Evolutionary conservation across 75 land plant genomes (phyloP).

Genomic region (Cupressus sempervirens): DNA sequence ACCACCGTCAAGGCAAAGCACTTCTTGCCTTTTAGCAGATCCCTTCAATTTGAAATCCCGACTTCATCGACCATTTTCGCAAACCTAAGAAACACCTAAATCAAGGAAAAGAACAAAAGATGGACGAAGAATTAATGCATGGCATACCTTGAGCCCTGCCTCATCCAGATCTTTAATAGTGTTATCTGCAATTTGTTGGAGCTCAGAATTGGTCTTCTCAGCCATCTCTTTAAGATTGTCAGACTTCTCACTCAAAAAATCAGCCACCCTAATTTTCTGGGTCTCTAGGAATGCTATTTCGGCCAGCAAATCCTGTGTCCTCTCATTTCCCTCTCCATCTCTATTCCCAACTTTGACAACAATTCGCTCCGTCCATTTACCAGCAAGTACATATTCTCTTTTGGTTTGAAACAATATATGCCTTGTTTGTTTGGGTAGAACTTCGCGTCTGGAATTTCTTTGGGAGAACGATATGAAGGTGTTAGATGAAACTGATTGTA

Average conservation of each 20-base stretch:
- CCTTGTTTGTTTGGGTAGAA: background rate
- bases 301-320: conserved; percentile 70
- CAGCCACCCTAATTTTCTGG: conserved; percentile 65
- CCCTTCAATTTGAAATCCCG: background rate
- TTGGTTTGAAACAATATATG: conserved; percentile 4
- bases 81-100: background rate
- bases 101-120: background rate
- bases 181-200: conserved; percentile 64
- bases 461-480: background rate
- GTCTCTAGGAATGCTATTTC: conserved; percentile 73
- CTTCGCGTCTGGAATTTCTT: background rate
- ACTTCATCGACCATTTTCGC: background rate
- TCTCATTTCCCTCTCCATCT: conserved; percentile 46
- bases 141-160: conserved; percentile 65
- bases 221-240: conserved; percentile 68
- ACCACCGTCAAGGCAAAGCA: background rate
- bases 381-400: background rate
- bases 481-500: background rate
- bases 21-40: background rate
- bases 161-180: conserved; percentile 75
- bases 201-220: conserved; percentile 78
- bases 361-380: background rate
- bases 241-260: conserved; percentile 75
- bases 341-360: conserved; percentile 5
- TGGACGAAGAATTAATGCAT: background rate